Evolutionary conservation across 768 basidiomycete genomes (phyloP), one percentile per base, ranked within the genome.

Genomic region (Amanita subjunquillea): DNA sequence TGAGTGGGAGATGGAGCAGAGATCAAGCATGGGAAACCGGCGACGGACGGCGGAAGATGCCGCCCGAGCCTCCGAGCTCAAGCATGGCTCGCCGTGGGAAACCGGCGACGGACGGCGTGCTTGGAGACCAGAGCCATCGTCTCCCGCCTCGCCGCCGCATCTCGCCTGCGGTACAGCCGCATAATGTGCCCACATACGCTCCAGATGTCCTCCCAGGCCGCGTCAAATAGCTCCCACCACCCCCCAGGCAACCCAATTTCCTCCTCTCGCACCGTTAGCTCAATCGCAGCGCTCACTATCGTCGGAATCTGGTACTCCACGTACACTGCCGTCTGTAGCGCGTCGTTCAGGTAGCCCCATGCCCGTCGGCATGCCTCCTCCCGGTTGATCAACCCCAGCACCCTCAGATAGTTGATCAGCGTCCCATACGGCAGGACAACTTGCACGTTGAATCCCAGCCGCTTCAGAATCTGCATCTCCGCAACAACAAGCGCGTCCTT

Each of bases 391-490:
- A 99, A 72, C n/a, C 90, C 91, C 17, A 99, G 77, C 20, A 97
- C 79, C 55, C 89, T 77, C 63, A 96, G 72, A 67, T 99, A 98
- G 69, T 96, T 97, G 59, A 98, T 85, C 52, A 97, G 77, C 5
- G 91, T 92, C 32, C 87, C 91, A 58, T 98, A 98, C 3, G 95
- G 93, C 30, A 97, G 72, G 9, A 91, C 87, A 42, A 95, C 89
- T 59, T 90, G 85, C 38, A 95, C 90, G 61, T 97, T 89, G 71
- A 98, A 99, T 1, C 91, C 95, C 9, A 99, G 77, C 22, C 95
- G 78, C 67, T 99, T 99, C 57, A 99, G 75, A 20, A 98, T 79
- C 65, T 99, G 96, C 91, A 98, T 98, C 68, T 99, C 96, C 2
- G 87, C 83, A 12, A 94, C 86, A 20, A 97, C 91, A 46, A 97